Evolutionary conservation across 352 stramenopile species (phyloP).

Genomic region (Thraustochytrium striatum): DNA sequence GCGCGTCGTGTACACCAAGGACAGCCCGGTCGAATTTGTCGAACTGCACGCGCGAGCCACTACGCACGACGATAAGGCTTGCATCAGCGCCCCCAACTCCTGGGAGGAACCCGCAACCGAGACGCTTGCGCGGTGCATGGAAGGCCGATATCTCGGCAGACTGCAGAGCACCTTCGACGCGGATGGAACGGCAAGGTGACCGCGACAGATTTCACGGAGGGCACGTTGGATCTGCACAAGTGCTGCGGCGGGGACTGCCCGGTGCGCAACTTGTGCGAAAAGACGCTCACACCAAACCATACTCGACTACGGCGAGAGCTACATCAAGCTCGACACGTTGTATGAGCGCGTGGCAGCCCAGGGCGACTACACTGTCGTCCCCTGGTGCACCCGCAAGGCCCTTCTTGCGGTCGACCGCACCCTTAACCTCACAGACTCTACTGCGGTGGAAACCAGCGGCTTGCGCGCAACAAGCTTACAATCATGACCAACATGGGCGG

Average conservation of each 20-base stretch:
- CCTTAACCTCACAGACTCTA: background rate
- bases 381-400: background rate
- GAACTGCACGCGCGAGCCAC: conserved; percentile 17
- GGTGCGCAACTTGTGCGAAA: background rate
- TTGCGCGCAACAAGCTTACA: too few relatives aligned
- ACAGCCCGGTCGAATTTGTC: background rate
- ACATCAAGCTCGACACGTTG: background rate
- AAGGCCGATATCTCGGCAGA: background rate
- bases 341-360: background rate
- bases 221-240: background rate
- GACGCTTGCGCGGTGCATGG: background rate
- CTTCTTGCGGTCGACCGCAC: background rate
- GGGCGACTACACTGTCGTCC: conserved; percentile 23
- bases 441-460: background rate
- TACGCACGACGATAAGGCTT: conserved; percentile 14
- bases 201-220: background rate
- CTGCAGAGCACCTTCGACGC: background rate
- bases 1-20: conserved; percentile 24
- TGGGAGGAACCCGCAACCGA: background rate
- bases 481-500: background rate
- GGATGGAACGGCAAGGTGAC: conserved; percentile 23
- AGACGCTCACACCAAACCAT: background rate
- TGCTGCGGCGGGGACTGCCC: conserved; percentile 25
- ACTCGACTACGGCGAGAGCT: conserved; percentile 14
- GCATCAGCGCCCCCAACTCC: background rate